Evolutionary conservation across 164 flowering plant species (phyloP).

Genomic region (Dillenia suffruticosa): DNA sequence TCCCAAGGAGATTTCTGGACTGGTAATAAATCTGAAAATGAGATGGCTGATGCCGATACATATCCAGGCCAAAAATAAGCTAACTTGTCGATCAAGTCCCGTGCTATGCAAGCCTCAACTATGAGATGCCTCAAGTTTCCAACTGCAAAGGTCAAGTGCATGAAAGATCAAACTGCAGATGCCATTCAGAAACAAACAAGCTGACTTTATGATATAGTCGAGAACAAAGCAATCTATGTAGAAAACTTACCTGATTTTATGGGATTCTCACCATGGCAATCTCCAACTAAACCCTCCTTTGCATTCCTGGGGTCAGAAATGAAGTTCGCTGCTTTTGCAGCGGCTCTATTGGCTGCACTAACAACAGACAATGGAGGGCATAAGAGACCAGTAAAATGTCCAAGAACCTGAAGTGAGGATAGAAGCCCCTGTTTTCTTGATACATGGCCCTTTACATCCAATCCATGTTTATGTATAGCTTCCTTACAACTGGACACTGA

Average conservation of each 20-base stretch:
- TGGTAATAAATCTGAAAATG: constrained; percentile 37
- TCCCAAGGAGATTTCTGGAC: constrained; percentile 74
- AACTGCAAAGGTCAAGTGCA: constrained; percentile 29
- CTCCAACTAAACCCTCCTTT: constrained; percentile 22
- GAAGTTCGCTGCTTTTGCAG: constrained; percentile 66
- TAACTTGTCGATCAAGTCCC: constrained; percentile 75
- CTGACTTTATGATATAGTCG: too few relatives aligned
- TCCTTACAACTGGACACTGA: constrained; percentile 11
- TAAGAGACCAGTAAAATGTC: constrained; percentile 65
- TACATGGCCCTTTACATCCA: constrained; percentile 14
- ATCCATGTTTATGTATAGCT: constrained; percentile 16
- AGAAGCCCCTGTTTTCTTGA: constrained; percentile 43
- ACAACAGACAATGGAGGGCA: constrained; percentile 57
- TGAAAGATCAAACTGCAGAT: neutral
- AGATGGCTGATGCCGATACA: constrained; percentile 42
- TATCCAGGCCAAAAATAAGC: constrained; percentile 88
- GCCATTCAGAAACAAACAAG: too few relatives aligned
- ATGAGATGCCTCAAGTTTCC: constrained; percentile 89
- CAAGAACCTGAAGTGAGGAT: constrained; percentile 69
- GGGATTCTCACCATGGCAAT: constrained; percentile 19
- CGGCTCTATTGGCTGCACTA: constrained; percentile 68
- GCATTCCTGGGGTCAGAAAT: constrained; percentile 36
- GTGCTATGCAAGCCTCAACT: constrained; percentile 94
- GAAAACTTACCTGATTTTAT: constrained; percentile 37
- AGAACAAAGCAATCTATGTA: neutral